Evolutionary conservation across 352 stramenopile species (phyloP), one percentile per base, ranked within the genome.

Genomic region (Globisporangium takayamanum): DNA sequence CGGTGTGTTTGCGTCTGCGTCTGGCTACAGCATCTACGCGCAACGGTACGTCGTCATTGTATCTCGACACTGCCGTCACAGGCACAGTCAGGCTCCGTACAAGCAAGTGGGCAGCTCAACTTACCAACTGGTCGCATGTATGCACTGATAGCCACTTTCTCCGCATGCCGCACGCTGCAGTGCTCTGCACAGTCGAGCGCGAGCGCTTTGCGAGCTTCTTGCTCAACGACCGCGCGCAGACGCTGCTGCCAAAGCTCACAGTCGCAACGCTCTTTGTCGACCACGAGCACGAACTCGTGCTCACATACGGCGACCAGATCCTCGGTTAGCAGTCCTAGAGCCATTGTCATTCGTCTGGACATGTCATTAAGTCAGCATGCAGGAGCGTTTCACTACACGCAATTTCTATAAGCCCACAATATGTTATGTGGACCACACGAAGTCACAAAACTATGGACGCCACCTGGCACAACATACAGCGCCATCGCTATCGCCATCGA

Each of bases 11-110:
- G 76, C 75, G 5, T 90, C 80, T 14, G 66, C 75, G 6, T 88
- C 80, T n/a, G 83, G 83, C 39, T 93, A 86, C 64, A 93, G 80
- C 51, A 64, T 89, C 50, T 93, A 88, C 60, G 78, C 83, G 0
- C 80, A 88, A 57, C 65, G 83, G 64, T 90, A 59, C 36, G 66
- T 55, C 18, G 16, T 26, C 41, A 3, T 36, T 36, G 5, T 44
- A 10, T 47, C 16, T 33, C 14, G 16, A 20, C 30, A 37, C 1
- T n/a, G 16, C 4, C 36, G 28, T 8, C 7, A 14, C 41, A 20
- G 1, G 1, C n/a, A n/a, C 41, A 20, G 41, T n/a, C 1, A n/a
- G 8, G 25, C 30, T 36, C 30, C 7, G 4, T 7, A 4, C 30
- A 36, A 36, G 3, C 30, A 36, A 36, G 36, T 42, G 4, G 10